These are phyloP conservation scores for Aspergillus campestris DNA, from an alignment of 495 filamentous ascomycete genomes.

Conservation along the genomic window DNA sequence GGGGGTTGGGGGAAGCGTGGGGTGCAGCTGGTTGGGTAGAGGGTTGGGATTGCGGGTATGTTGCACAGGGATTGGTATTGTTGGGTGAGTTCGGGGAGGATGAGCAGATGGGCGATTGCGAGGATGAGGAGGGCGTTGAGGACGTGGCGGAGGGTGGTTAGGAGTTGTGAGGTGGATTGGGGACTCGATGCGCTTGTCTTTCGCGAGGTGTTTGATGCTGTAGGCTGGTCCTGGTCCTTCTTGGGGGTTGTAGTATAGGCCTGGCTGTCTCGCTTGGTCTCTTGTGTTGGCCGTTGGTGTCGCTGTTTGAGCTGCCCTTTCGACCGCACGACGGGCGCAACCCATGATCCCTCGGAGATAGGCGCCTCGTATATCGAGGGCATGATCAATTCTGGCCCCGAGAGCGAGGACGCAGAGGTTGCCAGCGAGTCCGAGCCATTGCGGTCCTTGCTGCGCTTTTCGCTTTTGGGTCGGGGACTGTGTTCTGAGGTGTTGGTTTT, in stretches of 20 bases:
- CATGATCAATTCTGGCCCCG: constrained; percentile 40
- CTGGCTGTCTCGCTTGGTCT: constrained; percentile 3
- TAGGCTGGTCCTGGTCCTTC: neutral
- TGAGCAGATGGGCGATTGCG: constrained; percentile 28
- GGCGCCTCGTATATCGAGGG: constrained; percentile 34
- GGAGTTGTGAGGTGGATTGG: neutral
- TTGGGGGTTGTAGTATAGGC: neutral
- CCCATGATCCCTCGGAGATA: constrained; percentile 32
- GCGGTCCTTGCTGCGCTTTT: constrained; percentile 4
- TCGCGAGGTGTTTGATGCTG: neutral
- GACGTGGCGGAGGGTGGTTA: constrained; percentile 12
- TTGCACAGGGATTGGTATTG: constrained; percentile 27
- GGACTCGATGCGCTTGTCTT: neutral
- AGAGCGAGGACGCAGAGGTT: constrained; percentile 23
- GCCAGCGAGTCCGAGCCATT: constrained; percentile 19
- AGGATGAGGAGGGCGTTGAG: constrained; percentile 28
- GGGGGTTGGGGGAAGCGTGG: constrained; percentile 7
- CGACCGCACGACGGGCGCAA: constrained; percentile 22
- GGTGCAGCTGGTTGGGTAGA: constrained; percentile 31
- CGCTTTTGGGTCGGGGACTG: neutral
- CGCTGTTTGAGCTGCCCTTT: constrained; percentile 7
- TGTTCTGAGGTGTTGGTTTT: neutral
- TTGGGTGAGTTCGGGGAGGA: constrained; percentile 34
- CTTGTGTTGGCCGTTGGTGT: constrained; percentile 20
- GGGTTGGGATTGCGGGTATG: constrained; percentile 15